Evolutionary conservation across 192 early-diverging fungal genomes (phyloP).

Genomic region (Backusella australiensis): DNA sequence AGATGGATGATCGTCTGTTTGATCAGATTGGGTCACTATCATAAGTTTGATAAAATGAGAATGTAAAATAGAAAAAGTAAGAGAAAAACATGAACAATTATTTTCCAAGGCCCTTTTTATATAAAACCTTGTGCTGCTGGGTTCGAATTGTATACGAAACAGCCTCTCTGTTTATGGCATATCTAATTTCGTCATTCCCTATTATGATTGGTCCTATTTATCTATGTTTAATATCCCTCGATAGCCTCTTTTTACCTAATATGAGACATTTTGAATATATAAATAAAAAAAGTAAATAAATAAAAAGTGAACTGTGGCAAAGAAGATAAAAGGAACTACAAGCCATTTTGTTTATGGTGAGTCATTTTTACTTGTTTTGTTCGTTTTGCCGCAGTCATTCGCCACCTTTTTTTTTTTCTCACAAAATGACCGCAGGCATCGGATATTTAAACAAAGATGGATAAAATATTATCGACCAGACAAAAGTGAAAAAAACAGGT

Average conservation of each 20-base stretch:
- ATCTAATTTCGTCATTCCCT: not conserved
- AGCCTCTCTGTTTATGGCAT: not conserved
- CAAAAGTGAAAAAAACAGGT: not conserved
- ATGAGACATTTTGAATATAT: not conserved
- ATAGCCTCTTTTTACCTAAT: not conserved
- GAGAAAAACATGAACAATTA: not conserved
- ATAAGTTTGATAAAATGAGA: not conserved
- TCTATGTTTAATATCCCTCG: not conserved
- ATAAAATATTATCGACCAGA: not conserved
- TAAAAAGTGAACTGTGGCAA: not conserved
- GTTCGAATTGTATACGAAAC: not conserved
- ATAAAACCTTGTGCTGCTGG: not conserved
- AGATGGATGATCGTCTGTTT: not conserved
- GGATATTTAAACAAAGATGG: not conserved
- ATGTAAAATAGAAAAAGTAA: not conserved
- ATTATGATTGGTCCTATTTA: not conserved
- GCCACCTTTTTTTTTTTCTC: not conserved
- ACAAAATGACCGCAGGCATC: not conserved
- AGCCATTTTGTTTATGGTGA: not conserved
- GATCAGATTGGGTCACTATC: not conserved
- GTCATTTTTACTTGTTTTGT: slow-evolving; percentile 1
- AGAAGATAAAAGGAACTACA: not conserved
- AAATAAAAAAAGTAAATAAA: not conserved
- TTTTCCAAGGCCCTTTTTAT: not conserved
- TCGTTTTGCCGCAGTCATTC: not conserved